Conservation (phyloP, 2,329 filamentous ascomycete species). For the Dactylellina cionopaga region DNA sequence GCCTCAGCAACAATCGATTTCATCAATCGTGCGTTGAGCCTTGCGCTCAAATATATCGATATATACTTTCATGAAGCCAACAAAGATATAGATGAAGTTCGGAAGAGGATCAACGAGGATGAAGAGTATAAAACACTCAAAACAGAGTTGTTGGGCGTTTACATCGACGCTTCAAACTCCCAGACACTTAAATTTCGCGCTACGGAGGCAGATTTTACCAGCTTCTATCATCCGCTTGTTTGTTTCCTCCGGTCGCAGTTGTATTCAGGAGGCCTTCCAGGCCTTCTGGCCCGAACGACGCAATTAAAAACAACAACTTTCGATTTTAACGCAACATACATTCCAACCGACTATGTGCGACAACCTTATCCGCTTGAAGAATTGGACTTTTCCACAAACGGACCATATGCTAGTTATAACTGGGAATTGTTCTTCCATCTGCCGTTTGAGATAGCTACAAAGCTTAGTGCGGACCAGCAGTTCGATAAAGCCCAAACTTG, state of each 20-base stretch:
- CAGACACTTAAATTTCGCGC: no score
- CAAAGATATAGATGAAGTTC: not conserved
- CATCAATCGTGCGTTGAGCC: not conserved
- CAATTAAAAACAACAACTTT: slow-evolving; percentile 3
- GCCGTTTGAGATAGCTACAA: not conserved
- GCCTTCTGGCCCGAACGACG: not conserved
- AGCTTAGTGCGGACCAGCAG: slow-evolving; percentile 7
- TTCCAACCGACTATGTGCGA: not conserved
- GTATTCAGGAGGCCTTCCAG: not conserved
- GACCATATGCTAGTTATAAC: slow-evolving; percentile 20
- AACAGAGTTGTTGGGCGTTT: not conserved
- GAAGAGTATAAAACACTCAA: not conserved
- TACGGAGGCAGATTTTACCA: not conserved
- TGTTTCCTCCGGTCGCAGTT: not conserved
- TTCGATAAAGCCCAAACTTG: not conserved
- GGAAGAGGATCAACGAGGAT: not conserved
- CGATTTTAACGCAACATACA: not conserved
- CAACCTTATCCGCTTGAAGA: not conserved
- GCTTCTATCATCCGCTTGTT: slow-evolving; percentile 17
- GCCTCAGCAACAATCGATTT: not conserved
- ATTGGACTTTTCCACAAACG: slow-evolving; percentile 6
- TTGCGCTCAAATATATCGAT: not conserved
- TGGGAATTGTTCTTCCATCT: slow-evolving; percentile 31
- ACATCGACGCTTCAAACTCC: no score
- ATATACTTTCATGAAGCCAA: not conserved